These are phyloP conservation scores for Talaromyces sp. DNA, from an alignment of 2,329 filamentous ascomycete species.

Conservation along the genomic window DNA sequence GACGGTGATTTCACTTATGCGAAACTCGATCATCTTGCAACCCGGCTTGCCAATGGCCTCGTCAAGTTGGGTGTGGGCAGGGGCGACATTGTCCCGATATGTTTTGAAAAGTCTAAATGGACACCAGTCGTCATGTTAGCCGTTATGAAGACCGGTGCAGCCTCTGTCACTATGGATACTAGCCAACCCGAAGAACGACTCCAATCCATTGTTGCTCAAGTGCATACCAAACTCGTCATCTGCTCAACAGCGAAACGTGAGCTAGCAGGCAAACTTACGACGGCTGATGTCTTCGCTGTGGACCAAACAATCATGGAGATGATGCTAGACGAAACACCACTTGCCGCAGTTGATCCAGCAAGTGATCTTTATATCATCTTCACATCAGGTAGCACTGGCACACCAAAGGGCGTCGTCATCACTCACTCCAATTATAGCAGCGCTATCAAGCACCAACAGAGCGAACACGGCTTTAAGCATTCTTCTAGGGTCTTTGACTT, in stretches of 20 bases:
- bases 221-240: neutral
- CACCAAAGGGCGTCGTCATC: conserved; percentile 45
- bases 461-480: too few species aligned
- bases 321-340: neutral
- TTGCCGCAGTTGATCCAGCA: neutral
- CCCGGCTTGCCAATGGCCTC: conserved; percentile 30
- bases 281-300: too few species aligned
- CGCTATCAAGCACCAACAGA: neutral
- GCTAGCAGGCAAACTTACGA: neutral
- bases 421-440: neutral
- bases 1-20: conserved; percentile 32
- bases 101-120: conserved; percentile 22
- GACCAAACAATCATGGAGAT: too few species aligned
- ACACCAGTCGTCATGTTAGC: conserved; percentile 17
- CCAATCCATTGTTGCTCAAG: neutral
- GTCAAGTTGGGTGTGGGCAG: conserved; percentile 27
- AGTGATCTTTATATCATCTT: conserved; percentile 51
- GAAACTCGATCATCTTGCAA: conserved; percentile 33
- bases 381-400: conserved; percentile 50
- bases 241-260: neutral
- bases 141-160: conserved; percentile 21
- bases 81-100: conserved; percentile 23
- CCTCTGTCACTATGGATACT: conserved; percentile 11
- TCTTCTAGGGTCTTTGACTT: too few species aligned
- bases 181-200: conserved; percentile 5